Evolutionary conservation across 2,329 filamentous ascomycete genomes (phyloP).

Genomic region (Aspergillus flavus): DNA sequence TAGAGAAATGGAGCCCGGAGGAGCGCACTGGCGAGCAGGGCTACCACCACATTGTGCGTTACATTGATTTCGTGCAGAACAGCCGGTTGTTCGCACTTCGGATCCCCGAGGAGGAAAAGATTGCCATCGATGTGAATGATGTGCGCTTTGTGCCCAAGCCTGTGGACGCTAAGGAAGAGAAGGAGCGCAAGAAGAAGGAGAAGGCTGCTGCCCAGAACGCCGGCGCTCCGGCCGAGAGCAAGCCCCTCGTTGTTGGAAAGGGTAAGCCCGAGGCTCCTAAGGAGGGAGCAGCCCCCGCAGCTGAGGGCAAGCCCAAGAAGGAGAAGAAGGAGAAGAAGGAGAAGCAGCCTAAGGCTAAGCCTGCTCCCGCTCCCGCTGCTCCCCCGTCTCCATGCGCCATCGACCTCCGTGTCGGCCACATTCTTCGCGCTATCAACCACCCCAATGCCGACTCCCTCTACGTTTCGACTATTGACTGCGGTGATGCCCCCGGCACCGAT

Average conservation of each 20-base stretch:
- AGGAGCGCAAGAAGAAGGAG: constrained; percentile 95
- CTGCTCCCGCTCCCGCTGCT: constrained; percentile 67
- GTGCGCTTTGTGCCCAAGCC: constrained; percentile 86
- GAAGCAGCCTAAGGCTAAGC: constrained; percentile 84
- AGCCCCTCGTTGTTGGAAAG: constrained; percentile 42
- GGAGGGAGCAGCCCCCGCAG: constrained; percentile 50
- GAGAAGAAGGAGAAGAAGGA: constrained; percentile 59
- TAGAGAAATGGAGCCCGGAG: constrained; percentile 79
- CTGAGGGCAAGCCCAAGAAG: constrained; percentile 57
- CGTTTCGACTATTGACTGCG: constrained; percentile 93
- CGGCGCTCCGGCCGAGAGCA: constrained; percentile 25
- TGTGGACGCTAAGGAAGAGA: constrained; percentile 89
- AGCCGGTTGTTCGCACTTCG: constrained; percentile 70
- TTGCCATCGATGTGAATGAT: constrained; percentile 76
- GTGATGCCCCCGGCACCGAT: constrained; percentile 80
- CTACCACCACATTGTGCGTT: constrained; percentile 86
- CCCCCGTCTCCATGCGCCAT: constrained; percentile 83
- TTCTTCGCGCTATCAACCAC: constrained; percentile 92
- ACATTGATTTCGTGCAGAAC: constrained; percentile 94
- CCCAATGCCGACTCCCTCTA: constrained; percentile 95
- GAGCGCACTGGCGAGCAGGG: constrained; percentile 88
- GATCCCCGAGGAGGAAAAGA: constrained; percentile 72
- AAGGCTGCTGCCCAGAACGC: constrained; percentile 59
- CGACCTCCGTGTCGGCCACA: constrained; percentile 94
- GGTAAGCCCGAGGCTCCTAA: constrained; percentile 51